Evolutionary conservation across 805 yeast genomes (phyloP).

Genomic region (Saccharomyces eubayanus): DNA sequence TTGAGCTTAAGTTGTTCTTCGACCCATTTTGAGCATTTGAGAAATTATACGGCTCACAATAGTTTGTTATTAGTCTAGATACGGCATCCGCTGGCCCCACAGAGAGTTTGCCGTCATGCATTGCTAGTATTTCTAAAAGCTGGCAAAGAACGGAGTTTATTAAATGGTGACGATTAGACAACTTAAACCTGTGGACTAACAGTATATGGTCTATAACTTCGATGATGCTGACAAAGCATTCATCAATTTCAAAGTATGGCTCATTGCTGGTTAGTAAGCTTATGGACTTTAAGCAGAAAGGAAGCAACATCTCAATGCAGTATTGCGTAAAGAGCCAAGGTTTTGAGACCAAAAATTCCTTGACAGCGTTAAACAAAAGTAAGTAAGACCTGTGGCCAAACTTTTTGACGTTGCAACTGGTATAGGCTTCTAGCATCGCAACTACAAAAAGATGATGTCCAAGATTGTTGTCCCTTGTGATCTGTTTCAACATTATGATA

Average conservation of each 20-base stretch:
- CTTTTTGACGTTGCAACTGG: slow-evolving; percentile 8
- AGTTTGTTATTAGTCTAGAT: slow-evolving; percentile 52
- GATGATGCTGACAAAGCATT: slow-evolving; percentile 34
- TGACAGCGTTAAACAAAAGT: slow-evolving; percentile 30
- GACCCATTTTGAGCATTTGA: slow-evolving; percentile 21
- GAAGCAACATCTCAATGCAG: slow-evolving; percentile 47
- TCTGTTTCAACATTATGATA: background rate
- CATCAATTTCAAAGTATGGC: slow-evolving; percentile 14
- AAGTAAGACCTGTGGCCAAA: background rate
- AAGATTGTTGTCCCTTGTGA: slow-evolving; percentile 17
- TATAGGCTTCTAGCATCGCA: slow-evolving; percentile 28
- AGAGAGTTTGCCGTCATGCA: slow-evolving; percentile 13
- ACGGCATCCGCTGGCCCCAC: slow-evolving; percentile 39
- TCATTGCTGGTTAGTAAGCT: background rate
- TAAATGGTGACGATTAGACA: slow-evolving; percentile 67
- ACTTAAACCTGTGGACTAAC: slow-evolving; percentile 58
- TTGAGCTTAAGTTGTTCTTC: slow-evolving; percentile 41
- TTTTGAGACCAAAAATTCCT: slow-evolving; percentile 38
- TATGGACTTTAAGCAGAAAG: slow-evolving; percentile 17
- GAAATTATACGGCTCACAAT: slow-evolving; percentile 58
- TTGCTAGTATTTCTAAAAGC: slow-evolving; percentile 40
- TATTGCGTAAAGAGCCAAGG: slow-evolving; percentile 60
- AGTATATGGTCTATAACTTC: slow-evolving; percentile 53
- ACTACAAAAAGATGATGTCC: slow-evolving; percentile 23
- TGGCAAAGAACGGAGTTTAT: slow-evolving; percentile 42